Percentiles rank a stretch among this genome's conserved stretches.
phyloP scores from a whole-genome alignment of 257 asterid species.

The Plantago major region DNA sequence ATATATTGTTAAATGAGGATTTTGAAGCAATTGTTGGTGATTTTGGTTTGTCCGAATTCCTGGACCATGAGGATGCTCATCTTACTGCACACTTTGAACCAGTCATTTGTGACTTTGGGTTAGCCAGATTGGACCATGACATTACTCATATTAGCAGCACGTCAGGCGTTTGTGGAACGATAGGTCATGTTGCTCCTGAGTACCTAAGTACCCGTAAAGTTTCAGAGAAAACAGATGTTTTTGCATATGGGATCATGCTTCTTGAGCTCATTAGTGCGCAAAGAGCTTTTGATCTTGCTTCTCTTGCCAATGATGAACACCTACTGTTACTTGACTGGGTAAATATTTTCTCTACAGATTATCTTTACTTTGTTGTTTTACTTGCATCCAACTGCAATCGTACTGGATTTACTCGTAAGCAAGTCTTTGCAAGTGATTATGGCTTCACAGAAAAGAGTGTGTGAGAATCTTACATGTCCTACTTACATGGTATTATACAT shows the following conservation, averaged over 20 bases:
- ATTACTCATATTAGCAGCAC: slow-evolving; percentile 44
- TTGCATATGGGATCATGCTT: slow-evolving; percentile 80
- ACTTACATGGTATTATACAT: no score
- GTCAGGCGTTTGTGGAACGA: slow-evolving; percentile 63
- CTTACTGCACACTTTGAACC: no score
- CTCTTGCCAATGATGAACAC: slow-evolving; percentile 82
- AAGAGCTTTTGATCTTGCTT: slow-evolving; percentile 90
- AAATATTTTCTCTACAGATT: slow-evolving; percentile 17
- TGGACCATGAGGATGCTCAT: slow-evolving; percentile 43
- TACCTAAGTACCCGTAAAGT: slow-evolving; percentile 40
- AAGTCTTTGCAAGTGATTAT: no score
- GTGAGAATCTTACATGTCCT: no score
- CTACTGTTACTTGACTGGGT: slow-evolving; percentile 96
- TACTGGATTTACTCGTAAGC: no score
- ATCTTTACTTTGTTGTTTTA: background rate
- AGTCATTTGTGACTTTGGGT: no score
- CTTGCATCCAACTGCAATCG: background rate
- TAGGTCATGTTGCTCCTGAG: slow-evolving; percentile 69
- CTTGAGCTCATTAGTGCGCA: slow-evolving; percentile 93
- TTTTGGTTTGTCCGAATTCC: slow-evolving; percentile 56
- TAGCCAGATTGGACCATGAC: no score
- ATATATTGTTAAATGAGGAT: slow-evolving; percentile 50
- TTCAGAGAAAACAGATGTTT: slow-evolving; percentile 44
- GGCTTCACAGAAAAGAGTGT: no score
- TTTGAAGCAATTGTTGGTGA: slow-evolving; percentile 67